phyloP scores from a whole-genome alignment of 148 eudicot species.

The Arbutus unedo region DNA sequence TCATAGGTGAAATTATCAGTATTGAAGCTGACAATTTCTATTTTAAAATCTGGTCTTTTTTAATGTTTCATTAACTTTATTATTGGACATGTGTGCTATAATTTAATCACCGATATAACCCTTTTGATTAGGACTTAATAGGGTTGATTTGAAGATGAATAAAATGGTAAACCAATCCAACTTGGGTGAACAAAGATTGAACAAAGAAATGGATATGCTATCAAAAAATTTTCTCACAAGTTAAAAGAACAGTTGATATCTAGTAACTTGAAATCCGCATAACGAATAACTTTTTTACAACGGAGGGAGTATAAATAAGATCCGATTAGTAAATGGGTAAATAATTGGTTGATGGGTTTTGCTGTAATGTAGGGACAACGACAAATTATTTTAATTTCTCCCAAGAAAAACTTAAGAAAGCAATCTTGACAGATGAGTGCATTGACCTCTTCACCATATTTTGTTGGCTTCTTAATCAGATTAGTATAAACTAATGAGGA shows the following conservation, averaged over 20 bases:
- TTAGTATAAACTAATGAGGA: conserved; percentile 3
- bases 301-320: neutral
- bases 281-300: no score
- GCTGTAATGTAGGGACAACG: conserved; percentile 12
- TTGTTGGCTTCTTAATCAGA: conserved; percentile 19
- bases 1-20: neutral
- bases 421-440: conserved; percentile 19
- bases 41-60: neutral
- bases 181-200: conserved; percentile 22
- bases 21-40: neutral
- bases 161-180: conserved; percentile 16
- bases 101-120: neutral
- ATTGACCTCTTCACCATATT: conserved; percentile 25
- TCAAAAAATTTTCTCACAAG: neutral
- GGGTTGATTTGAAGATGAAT: conserved; percentile 14
- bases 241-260: no score
- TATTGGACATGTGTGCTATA: neutral
- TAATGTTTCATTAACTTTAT: neutral
- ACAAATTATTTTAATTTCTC: conserved; percentile 10
- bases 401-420: conserved; percentile 4
- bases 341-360: conserved; percentile 12
- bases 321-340: conserved; percentile 12
- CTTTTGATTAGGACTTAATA: conserved; percentile 20
- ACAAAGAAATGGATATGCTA: neutral
- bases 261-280: no score